Evolutionary conservation across 371 early-diverging fungal species (phyloP).

Genomic region (Lichtheimia hyalospora): DNA sequence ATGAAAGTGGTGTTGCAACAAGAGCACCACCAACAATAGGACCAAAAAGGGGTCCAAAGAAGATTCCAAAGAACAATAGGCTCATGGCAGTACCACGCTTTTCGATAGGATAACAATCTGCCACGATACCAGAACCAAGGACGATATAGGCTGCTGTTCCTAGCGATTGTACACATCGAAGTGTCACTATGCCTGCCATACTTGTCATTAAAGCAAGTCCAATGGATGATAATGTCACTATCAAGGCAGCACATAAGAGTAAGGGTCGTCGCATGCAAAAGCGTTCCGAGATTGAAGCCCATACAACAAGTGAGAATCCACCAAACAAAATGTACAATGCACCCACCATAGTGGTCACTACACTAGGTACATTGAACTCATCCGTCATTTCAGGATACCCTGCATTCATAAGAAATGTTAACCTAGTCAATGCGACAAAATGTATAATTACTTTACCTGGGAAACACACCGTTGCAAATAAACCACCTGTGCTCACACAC

Average conservation of each 20-base stretch:
- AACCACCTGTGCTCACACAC: conserved; percentile 21
- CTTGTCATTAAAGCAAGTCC: conserved; percentile 60
- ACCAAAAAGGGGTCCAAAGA: conserved; percentile 50
- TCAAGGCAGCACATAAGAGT: conserved; percentile 50
- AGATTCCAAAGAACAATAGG: conserved; percentile 48
- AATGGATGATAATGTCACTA: conserved; percentile 62
- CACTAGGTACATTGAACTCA: conserved; percentile 47
- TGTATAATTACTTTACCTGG: conserved; percentile 11
- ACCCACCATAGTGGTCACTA: conserved; percentile 53
- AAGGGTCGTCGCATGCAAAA: conserved; percentile 55
- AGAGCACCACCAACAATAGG: conserved; percentile 36
- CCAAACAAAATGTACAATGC: conserved; percentile 54
- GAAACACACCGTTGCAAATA: conserved; percentile 26
- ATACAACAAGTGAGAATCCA: conserved; percentile 61
- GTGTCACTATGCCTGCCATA: conserved; percentile 55
- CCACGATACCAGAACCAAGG: conserved; percentile 57
- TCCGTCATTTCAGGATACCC: conserved; percentile 38
- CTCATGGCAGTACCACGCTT: conserved; percentile 28
- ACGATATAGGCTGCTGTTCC: conserved; percentile 63
- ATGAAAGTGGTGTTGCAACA: conserved; percentile 26
- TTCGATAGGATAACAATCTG: conserved; percentile 24
- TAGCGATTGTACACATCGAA: conserved; percentile 68
- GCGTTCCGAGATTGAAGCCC: conserved; percentile 59
- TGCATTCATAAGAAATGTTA: not conserved
- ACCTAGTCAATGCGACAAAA: not conserved